Evolutionary conservation across 2,329 filamentous ascomycete species (phyloP).

Genomic region (Monosporascus ibericus): DNA sequence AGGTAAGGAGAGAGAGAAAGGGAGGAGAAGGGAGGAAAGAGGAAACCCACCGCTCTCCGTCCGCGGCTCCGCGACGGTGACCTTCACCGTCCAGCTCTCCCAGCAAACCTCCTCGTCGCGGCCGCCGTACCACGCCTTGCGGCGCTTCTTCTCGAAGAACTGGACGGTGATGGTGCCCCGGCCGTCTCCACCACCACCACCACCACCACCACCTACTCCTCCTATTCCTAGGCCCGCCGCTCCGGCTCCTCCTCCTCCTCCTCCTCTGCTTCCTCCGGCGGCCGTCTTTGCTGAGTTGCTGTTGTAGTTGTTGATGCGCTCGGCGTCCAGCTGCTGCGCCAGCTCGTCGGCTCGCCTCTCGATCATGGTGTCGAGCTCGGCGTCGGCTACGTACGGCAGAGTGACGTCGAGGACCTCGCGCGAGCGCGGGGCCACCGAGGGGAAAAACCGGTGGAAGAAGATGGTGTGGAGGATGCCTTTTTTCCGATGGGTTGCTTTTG

Average conservation of each 20-base stretch:
- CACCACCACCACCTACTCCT: not conserved
- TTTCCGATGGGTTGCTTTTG: not conserved
- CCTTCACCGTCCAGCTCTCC: slow-evolving; percentile 92
- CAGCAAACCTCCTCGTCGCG: slow-evolving; percentile 92
- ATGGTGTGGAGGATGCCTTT: slow-evolving; percentile 90
- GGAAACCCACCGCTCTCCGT: slow-evolving; percentile 71
- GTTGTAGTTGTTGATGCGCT: slow-evolving; percentile 32
- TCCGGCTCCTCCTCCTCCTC: not conserved
- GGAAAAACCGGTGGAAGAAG: slow-evolving; percentile 98
- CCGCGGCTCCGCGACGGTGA: slow-evolving; percentile 83
- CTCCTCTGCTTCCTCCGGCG: not conserved
- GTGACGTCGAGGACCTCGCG: slow-evolving; percentile 88
- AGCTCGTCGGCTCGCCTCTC: slow-evolving; percentile 78
- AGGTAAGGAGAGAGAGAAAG: not conserved
- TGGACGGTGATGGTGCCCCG: slow-evolving; percentile 78
- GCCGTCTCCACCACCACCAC: slow-evolving; percentile 42
- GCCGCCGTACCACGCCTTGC: slow-evolving; percentile 60
- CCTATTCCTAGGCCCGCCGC: not conserved
- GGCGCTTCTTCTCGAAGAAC: slow-evolving; percentile 89
- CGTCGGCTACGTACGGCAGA: slow-evolving; percentile 82
- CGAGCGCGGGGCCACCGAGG: slow-evolving; percentile 72
- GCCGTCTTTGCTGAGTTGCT: not conserved
- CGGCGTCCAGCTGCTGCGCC: slow-evolving; percentile 66
- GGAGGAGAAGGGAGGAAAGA: slow-evolving; percentile 2
- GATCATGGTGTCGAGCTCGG: slow-evolving; percentile 87